A percentile compares a stretch with the other conserved stretches of the same genome.
phyloP scores from a whole-genome alignment of 106 monocot species.

The Vanilla planifolia region DNA sequence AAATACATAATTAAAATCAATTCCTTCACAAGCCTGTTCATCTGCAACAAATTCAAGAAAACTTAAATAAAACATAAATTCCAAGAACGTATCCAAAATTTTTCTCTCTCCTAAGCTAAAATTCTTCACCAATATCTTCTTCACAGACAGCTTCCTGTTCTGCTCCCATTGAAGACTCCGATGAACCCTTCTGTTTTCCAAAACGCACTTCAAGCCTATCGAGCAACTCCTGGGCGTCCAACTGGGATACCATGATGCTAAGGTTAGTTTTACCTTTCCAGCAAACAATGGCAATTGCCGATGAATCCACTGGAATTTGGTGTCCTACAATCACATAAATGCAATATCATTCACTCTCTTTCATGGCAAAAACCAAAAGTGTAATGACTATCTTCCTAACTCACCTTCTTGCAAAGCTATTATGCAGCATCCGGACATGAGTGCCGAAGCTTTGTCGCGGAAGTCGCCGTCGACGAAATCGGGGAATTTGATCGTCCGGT shows the following conservation, averaged over 20 bases:
- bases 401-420: constrained; percentile 70
- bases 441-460: constrained; percentile 45
- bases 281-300: constrained; percentile 73
- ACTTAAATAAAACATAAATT: too few relatives aligned
- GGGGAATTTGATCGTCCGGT: constrained; percentile 67
- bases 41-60: too few relatives aligned
- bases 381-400: background rate
- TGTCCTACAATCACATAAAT: constrained; percentile 27
- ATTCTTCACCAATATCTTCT: too few relatives aligned
- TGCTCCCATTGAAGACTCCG: background rate
- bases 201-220: constrained; percentile 55
- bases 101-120: too few relatives aligned
- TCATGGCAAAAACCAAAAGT: background rate
- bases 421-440: constrained; percentile 77
- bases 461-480: constrained; percentile 69
- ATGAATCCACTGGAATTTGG: constrained; percentile 24
- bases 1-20: too few relatives aligned
- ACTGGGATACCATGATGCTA: constrained; percentile 75
- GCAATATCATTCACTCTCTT: background rate
- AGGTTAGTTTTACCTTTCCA: constrained; percentile 95
- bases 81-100: too few relatives aligned
- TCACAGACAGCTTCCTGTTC: too few relatives aligned
- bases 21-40: too few relatives aligned
- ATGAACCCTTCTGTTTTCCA: constrained; percentile 9
- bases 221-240: constrained; percentile 69